phyloP scores from a whole-genome alignment of 768 basidiomycete genomes.

The Mycena floridula region DNA sequence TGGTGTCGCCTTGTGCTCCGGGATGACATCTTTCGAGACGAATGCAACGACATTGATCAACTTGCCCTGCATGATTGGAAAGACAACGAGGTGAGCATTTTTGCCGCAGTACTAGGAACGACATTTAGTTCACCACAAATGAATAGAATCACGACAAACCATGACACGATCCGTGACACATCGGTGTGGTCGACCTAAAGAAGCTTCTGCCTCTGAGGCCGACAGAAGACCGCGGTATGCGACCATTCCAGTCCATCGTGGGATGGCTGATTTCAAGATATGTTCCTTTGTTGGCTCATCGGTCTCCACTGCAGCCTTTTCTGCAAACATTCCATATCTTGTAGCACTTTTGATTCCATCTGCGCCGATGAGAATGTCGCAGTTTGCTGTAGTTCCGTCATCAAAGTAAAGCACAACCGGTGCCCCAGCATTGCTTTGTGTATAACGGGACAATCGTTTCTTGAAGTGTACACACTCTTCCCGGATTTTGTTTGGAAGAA shows the following conservation, averaged over 20 bases:
- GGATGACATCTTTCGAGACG: constrained; percentile 30
- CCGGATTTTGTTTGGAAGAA: constrained; percentile 37
- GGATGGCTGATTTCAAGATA: constrained; percentile 40
- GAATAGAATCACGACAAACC: constrained; percentile 11
- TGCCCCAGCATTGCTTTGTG: constrained; percentile 26
- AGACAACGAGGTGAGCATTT: constrained; percentile 55
- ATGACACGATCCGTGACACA: constrained; percentile 12
- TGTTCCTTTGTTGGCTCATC: constrained; percentile 27
- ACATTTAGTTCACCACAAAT: not conserved
- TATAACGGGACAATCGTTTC: constrained; percentile 55
- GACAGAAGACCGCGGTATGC: constrained; percentile 56
- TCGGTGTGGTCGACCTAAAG: constrained; percentile 40
- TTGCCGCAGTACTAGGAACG: constrained; percentile 33
- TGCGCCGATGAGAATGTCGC: constrained; percentile 46
- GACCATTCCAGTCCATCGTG: constrained; percentile 52
- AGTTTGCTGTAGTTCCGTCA: constrained; percentile 53
- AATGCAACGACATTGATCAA: constrained; percentile 62
- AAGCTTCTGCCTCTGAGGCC: constrained; percentile 36
- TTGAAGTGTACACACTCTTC: constrained; percentile 32
- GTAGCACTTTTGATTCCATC: constrained; percentile 16
- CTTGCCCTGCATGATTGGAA: constrained; percentile 53
- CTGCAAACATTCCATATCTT: constrained; percentile 28
- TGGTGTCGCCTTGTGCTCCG: not conserved
- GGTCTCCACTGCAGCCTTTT: constrained; percentile 29
- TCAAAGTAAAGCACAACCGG: constrained; percentile 49